phyloP scores from a whole-genome alignment of 148 eudicot genomes.

The Rhododendron vialii region DNA sequence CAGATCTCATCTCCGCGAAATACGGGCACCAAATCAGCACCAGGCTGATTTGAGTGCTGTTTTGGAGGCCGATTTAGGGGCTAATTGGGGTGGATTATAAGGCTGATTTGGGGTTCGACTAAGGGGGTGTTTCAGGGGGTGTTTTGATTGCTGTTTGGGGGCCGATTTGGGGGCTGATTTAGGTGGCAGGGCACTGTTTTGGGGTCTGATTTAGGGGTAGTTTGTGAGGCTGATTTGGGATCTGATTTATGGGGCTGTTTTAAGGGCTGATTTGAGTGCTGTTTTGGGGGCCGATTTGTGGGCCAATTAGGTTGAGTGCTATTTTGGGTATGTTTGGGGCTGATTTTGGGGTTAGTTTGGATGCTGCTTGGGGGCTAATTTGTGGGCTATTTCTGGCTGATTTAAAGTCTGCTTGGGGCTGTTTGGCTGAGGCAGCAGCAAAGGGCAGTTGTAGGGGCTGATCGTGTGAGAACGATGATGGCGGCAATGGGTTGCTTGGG shows the following conservation, averaged over 20 bases:
- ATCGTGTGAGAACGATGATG: background rate
- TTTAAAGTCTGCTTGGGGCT: background rate
- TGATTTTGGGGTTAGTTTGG: too few relatives aligned
- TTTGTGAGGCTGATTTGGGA: background rate
- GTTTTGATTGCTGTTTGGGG: background rate
- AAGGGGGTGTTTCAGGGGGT: background rate
- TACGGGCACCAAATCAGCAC: constrained; percentile 42
- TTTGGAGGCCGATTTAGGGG: background rate
- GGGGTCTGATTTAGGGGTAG: background rate
- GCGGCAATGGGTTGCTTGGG: background rate
- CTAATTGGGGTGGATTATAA: background rate
- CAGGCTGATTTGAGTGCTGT: background rate
- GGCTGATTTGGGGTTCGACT: background rate
- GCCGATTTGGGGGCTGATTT: background rate
- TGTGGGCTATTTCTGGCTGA: too few relatives aligned
- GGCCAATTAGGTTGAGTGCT: too few relatives aligned
- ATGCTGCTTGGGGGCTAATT: too few relatives aligned
- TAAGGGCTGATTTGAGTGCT: too few relatives aligned
- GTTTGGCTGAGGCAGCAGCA: background rate
- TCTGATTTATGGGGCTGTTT: too few relatives aligned
- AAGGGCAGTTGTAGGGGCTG: background rate
- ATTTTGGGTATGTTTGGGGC: too few relatives aligned
- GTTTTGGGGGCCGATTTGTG: too few relatives aligned
- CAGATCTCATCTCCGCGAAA: constrained; percentile 71
- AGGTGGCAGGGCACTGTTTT: background rate